phyloP scores from a whole-genome alignment of 2,329 filamentous ascomycete genomes.

The Penicillium palitans region DNA sequence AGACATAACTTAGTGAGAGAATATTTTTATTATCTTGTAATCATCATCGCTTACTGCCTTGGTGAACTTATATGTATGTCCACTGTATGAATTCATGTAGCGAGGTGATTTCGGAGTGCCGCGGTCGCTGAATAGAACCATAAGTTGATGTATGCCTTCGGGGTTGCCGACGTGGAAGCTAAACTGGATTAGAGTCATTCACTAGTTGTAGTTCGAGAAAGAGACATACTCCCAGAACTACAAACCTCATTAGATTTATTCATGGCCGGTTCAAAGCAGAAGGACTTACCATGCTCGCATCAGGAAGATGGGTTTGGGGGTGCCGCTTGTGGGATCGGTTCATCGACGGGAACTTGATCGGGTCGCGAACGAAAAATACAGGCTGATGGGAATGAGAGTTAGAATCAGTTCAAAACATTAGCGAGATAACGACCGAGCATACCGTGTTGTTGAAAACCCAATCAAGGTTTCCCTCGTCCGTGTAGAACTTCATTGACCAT shows the following conservation, averaged over 20 bases:
- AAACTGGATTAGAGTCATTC: background rate
- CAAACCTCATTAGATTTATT: constrained; percentile 4
- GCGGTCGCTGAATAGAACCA: constrained; percentile 63
- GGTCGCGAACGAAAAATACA: constrained; percentile 68
- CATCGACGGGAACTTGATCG: constrained; percentile 68
- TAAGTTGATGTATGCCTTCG: constrained; percentile 61
- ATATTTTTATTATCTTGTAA: background rate
- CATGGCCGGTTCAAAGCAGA: background rate
- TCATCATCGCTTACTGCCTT: constrained; percentile 44
- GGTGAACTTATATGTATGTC: constrained; percentile 64
- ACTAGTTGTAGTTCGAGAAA: background rate
- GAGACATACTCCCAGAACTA: constrained; percentile 33
- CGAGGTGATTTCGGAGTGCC: constrained; percentile 63
- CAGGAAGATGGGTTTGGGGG: constrained; percentile 26
- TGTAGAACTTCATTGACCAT: constrained; percentile 52
- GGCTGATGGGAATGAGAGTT: constrained; percentile 41
- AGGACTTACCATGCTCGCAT: constrained; percentile 30
- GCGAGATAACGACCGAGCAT: background rate
- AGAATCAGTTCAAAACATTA: background rate
- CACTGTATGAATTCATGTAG: constrained; percentile 64
- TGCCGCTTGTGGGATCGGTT: constrained; percentile 71
- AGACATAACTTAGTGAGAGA: background rate
- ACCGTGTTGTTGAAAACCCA: constrained; percentile 43
- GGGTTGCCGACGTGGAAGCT: constrained; percentile 57
- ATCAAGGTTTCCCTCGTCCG: constrained; percentile 54